These are phyloP conservation scores for Populus tomentosa DNA, from an alignment of 441 rosid species.

Conservation along the genomic window DNA sequence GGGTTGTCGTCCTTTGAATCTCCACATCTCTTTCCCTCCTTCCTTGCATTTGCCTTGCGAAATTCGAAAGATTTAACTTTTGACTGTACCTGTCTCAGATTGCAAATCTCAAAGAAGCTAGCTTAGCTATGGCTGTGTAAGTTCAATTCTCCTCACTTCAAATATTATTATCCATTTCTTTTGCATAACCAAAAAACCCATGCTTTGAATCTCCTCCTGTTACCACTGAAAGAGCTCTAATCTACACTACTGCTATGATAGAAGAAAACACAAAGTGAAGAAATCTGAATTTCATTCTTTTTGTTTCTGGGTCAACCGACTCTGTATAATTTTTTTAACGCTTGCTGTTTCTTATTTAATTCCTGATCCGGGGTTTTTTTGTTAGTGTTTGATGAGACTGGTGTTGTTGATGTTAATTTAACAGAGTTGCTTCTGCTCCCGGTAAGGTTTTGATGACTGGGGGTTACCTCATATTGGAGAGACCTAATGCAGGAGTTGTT, in stretches of 20 bases:
- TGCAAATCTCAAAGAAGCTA: background rate
- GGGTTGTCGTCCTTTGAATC: background rate
- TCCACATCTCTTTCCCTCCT: background rate
- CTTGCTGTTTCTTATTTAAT: background rate
- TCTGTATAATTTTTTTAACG: background rate
- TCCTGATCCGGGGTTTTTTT: background rate
- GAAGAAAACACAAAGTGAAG: background rate
- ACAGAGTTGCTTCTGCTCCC: constrained; percentile 93
- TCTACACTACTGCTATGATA: background rate
- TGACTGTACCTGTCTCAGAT: no score
- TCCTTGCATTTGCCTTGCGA: no score
- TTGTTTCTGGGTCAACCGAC: background rate
- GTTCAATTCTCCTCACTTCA: background rate
- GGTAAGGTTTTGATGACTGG: constrained; percentile 50
- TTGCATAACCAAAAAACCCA: background rate
- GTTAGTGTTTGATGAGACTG: background rate
- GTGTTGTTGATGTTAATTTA: background rate
- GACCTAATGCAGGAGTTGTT: constrained; percentile 84
- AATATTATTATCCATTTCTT: background rate
- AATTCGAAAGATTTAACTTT: background rate
- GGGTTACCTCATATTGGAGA: constrained; percentile 48
- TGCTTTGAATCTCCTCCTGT: background rate
- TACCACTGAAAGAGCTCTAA: background rate
- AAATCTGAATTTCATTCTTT: no score
- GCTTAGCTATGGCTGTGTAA: constrained; percentile 18